Base-by-base conservation (phyloP, 78 protist species). In the Dictyostelium capitatum region DNA sequence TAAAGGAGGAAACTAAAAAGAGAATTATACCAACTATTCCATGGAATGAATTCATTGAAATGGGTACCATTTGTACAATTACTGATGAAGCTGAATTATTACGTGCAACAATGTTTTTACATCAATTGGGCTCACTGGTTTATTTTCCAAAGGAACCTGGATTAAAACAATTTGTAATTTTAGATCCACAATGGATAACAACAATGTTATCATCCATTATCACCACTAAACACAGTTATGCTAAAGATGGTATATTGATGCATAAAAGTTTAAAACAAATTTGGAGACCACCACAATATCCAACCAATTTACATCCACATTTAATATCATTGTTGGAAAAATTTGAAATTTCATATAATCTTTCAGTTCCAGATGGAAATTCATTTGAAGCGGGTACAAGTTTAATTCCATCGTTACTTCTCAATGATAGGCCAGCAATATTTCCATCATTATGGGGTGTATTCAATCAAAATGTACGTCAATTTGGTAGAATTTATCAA, bases 271-370 rank as follows among this genome's bases (percentile, higher is more conserved):
- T 94, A 50, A 89, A 83, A 72, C 85, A 80, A 62, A 83, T 94
- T 54, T 94, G 96, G 96, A 73, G 89, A 74, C 84, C 89, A 15
- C 95, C 95, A 25, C 59, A 47, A 30, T 94, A 94, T 59, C 96
- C 96, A 23, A 48, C 78, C 9, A n/a, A 94, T 30, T 28, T 94
- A 5, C 96, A 94, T 78, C 79, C 91, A 8, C 82, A 82, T 57
- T 50, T 94, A 57, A 72, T 94, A 14, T 50, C 77, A 3, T 20
- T 91, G n/a, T 53, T 91, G 65, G 95, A 91, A 28, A 91, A 82
- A 48, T 91, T 91, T 74, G 95, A 91, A 79, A 91, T 91, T 75
- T 91, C 92, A 11, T 87, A 64, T 43, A 77, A 64, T 32, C 30
- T 87, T 6, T 50, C 83, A 8, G 6, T n/a, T 6, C 75, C 78